Base-by-base conservation (phyloP, 345 rosid species). In the Gossypium anomalum region DNA sequence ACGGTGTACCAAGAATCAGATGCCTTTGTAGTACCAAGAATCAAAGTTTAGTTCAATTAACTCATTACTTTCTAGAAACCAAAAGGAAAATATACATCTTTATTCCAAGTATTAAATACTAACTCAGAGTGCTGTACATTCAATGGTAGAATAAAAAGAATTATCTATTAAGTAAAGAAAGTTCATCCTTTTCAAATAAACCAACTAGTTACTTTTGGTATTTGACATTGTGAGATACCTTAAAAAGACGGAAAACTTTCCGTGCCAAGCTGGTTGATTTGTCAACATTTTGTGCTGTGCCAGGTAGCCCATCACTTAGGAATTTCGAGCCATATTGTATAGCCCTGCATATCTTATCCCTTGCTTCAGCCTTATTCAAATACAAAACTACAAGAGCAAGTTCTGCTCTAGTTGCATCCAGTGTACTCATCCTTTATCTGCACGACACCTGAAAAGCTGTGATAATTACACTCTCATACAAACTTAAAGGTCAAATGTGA, bases 261-360 rank as follows among this genome's bases (percentile, higher is more conserved):
- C 99, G 78, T 7, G 99, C 99, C 89, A 96, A 84, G 83, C 95
- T 96, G 75, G 99, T 96, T 45, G 91, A 85, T 78, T 89, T 93
- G 85, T 96, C 97, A 16, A 96, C 97, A 78, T 78, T 90, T 84
- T 92, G 97, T 73, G 99, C 97, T 0, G 95, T 89, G 78, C 99
- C 97, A 78, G 99, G 89, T 72, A 90, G 78, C n/a, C 99, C 99
- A 68, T 85, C 57, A 56, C 99, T 96, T 80, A 96, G 27, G 79
- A 93, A 96, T 77, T 89, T 93, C 1, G 98, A 93, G 79, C 99
- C 99, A 76, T 89, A 93, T 51, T 93, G 99, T 80, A 96, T 96
- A 64, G 97, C 98, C 85, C 99, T 87, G 78, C 98, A 96, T 67
- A 96, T 90, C 97, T 96, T 96, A 83, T 96, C 99, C 83, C 99